A percentile compares a stretch with the other conserved stretches of the same genome.
phyloP scores from a whole-genome alignment of 2,329 filamentous ascomycete species.

The Endoconidiophora laricicola region DNA sequence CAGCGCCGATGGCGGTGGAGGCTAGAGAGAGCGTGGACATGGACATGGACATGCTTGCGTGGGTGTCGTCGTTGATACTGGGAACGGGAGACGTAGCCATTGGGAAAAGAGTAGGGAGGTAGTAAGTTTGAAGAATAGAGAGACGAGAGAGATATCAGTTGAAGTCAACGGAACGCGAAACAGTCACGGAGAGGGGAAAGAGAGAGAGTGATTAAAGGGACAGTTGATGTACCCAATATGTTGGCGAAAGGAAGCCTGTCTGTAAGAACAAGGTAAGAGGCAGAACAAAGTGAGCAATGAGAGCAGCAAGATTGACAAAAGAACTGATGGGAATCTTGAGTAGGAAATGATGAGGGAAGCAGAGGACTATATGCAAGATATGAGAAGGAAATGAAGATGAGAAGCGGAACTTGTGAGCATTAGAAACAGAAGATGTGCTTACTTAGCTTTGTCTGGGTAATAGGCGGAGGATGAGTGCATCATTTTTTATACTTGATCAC shows the following conservation, averaged over 20 bases:
- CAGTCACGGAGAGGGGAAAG: background rate
- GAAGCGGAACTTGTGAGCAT: background rate
- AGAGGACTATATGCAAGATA: background rate
- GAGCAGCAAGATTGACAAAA: background rate
- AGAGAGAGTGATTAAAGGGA: background rate
- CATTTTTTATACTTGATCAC: slow-evolving; percentile 12
- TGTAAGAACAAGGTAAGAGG: background rate
- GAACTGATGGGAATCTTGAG: background rate
- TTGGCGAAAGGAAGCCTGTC: background rate
- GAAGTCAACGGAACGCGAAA: background rate
- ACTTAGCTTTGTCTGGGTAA: background rate
- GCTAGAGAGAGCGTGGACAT: slow-evolving; percentile 11
- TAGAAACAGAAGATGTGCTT: too few species aligned
- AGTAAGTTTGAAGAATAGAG: background rate
- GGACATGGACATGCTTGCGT: slow-evolving; percentile 7
- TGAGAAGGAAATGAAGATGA: slow-evolving; percentile 3
- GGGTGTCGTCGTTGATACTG: slow-evolving; percentile 7
- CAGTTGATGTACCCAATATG: slow-evolving; percentile 6
- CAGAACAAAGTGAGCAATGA: background rate
- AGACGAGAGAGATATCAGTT: background rate
- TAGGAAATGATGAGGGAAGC: too few species aligned
- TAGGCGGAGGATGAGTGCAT: slow-evolving; percentile 9
- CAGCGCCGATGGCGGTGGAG: slow-evolving; percentile 15
- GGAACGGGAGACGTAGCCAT: slow-evolving; percentile 10
- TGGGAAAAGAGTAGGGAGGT: background rate